Base-by-base conservation (phyloP, 129 eudicot genomes). In the Helianthus tuberosus region DNA sequence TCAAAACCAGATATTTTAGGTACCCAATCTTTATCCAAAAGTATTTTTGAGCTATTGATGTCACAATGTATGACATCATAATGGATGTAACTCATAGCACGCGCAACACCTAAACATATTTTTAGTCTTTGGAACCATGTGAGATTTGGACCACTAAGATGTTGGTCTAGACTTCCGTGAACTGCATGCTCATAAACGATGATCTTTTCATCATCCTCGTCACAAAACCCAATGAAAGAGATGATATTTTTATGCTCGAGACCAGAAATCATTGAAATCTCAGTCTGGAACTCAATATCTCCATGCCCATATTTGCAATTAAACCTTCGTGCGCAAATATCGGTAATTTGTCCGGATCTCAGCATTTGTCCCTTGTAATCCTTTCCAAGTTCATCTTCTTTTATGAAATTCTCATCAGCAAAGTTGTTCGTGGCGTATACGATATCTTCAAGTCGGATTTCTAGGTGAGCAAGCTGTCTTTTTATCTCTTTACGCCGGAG, bases 1-100 rank as follows among this genome's bases (percentile, higher is more conserved):
- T n/a, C n/a, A n/a, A n/a, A n/a, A 71, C 75, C 75, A 54, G 9
- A 71, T 15, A 71, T 10, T 15, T 36, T 71, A 5, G 75, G 64
- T 38, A 53, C 49, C 64, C 64, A 71, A 2, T 38, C 17, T 5
- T 71, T 52, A 36, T 54, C 51, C 15, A 71, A 23, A n/a, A 53
- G 54, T 13, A 71, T 71, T 5, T 36, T 36, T 4, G 61, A 69
- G 36, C 64, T 69, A 3, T 52, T 16, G 47, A 69, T 69, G 35
- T 52, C 17, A 11, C 74, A 29, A 52, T 69, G 74, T 51, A 69
- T 69, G 2, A 52, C 38, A 53, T 15, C 50, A 35, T 53, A 54
- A 39, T 71, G 63, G 11, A 71, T 15, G 47, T 3, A 11, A 11
- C 49, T 54, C 64, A 71, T 3, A 8, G 53, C 75, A 3, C 35